Conservation (phyloP, 2,329 filamentous ascomycete genomes). For the Trematosphaeria pertusa region DNA sequence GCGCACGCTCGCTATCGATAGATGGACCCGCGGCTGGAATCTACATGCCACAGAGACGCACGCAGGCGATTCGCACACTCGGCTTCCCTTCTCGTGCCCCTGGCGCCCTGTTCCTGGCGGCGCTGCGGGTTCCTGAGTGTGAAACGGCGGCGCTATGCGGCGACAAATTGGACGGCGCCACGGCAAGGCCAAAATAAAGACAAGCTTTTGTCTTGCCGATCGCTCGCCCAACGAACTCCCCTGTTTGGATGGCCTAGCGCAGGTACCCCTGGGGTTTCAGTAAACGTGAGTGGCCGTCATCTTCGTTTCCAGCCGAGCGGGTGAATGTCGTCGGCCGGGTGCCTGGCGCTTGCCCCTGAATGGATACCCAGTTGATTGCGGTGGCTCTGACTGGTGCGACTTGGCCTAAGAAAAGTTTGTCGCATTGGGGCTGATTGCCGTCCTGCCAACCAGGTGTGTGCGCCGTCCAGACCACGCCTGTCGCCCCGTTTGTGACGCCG, state of each 20-base stretch:
- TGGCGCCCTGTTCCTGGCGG: neutral
- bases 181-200: slow-evolving; percentile 16
- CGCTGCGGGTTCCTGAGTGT: slow-evolving; percentile 27
- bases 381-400: slow-evolving; percentile 30
- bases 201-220: slow-evolving; percentile 38
- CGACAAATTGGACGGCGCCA: slow-evolving; percentile 27
- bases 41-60: too few relatives aligned
- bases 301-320: slow-evolving; percentile 15
- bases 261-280: slow-evolving; percentile 1
- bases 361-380: slow-evolving; percentile 21
- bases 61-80: too few relatives aligned
- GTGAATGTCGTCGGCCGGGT: slow-evolving; percentile 15
- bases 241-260: neutral
- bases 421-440: slow-evolving; percentile 22
- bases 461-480: slow-evolving; percentile 20
- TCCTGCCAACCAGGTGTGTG: slow-evolving; percentile 13
- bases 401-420: slow-evolving; percentile 35
- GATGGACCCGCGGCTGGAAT: too few relatives aligned
- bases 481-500: slow-evolving; percentile 11
- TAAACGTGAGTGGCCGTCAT: neutral
- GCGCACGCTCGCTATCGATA: too few relatives aligned
- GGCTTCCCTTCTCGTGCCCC: neutral
- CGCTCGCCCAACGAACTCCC: slow-evolving; percentile 9
- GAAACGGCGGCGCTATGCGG: slow-evolving; percentile 35
- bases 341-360: slow-evolving; percentile 30